Evolutionary conservation across 2,329 filamentous ascomycete species (phyloP), one percentile per base, ranked within the genome.

Genomic region (Blumeria hordei): DNA sequence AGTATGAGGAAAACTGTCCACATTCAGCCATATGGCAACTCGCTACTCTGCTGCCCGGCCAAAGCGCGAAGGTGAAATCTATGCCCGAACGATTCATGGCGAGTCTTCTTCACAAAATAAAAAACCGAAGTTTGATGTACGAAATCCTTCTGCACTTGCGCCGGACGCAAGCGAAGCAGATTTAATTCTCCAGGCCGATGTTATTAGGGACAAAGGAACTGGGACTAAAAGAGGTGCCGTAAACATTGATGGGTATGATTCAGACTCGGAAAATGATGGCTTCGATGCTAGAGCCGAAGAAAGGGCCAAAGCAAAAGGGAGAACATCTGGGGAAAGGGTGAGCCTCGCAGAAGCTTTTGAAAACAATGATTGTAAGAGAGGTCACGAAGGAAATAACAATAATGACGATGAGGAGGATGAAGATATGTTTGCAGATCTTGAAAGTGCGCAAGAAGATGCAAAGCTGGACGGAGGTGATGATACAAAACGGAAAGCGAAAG

Each of bases 241-340:
- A 55, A 95, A 96, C 64, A 80, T 98, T 43, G 92, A 96, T 64
- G 92, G 92, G 53, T 98, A 96, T 69, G 90, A 96, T 62, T 92
- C 84, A 9, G 92, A 98, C 68, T 94, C 90, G 2, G 78, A 83
- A 54, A 90, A 93, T 60, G 92, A 96, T 65, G 88, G 85, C 47
- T 93, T 94, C 67, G 78, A 92, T 61, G 76, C 76, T 35, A 77
- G 85, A 54, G 83, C 84, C 6, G 78, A 81, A 57, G 74, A 75
- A 55, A 76, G 76, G 59, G 70, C 69, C 54, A 72, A 65, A 57
- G 60, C 68, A 55, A 72, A 65, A 56, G 60, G 58, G 14, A 69
- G 69, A 61, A 64, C 68, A 33, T 70, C 70, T 1, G 57, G 54
- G 14, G 60, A 59, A 56, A 67, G 74, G n/a, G 71, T 75, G 7